Conservation (phyloP, 805 yeast species). For the Cyberlindnera americana region DNA sequence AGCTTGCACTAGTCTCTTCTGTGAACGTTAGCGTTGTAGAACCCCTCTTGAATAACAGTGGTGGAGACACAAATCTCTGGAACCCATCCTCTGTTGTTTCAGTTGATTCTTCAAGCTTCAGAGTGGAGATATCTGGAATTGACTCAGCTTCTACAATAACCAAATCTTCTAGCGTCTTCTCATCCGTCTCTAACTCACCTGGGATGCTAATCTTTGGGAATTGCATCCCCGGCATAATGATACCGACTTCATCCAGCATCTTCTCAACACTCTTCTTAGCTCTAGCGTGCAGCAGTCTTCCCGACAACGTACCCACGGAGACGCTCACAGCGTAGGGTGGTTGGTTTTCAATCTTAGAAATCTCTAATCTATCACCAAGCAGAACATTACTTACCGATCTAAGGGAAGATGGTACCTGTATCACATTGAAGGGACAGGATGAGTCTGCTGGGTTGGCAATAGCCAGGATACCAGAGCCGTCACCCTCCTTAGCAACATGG, state of each 20-base stretch:
- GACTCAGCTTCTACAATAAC: slow-evolving; percentile 30
- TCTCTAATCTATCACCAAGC: slow-evolving; percentile 48
- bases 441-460: slow-evolving; percentile 37
- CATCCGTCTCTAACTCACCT: slow-evolving; percentile 18
- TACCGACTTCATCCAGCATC: slow-evolving; percentile 49
- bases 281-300: slow-evolving; percentile 20
- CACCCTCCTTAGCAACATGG: slow-evolving; percentile 42
- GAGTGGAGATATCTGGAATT: slow-evolving; percentile 36
- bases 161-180: slow-evolving; percentile 15
- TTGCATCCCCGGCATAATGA: slow-evolving; percentile 55
- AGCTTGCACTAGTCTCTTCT: slow-evolving; percentile 25
- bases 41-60: slow-evolving; percentile 41
- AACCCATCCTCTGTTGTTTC: slow-evolving; percentile 14
- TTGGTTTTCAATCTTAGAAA: slow-evolving; percentile 44
- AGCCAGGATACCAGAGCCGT: slow-evolving; percentile 41
- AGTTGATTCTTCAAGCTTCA: slow-evolving; percentile 30
- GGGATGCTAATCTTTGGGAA: slow-evolving; percentile 27
- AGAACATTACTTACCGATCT: slow-evolving; percentile 40
- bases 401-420: slow-evolving; percentile 46
- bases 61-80: slow-evolving; percentile 41
- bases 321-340: slow-evolving; percentile 45
- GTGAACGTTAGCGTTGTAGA: slow-evolving; percentile 28
- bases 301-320: slow-evolving; percentile 30
- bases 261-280: slow-evolving; percentile 37
- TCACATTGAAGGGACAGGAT: slow-evolving; percentile 33